Conservation (phyloP, 768 basidiomycete species). For the Macrolepiota albuminosa region DNA sequence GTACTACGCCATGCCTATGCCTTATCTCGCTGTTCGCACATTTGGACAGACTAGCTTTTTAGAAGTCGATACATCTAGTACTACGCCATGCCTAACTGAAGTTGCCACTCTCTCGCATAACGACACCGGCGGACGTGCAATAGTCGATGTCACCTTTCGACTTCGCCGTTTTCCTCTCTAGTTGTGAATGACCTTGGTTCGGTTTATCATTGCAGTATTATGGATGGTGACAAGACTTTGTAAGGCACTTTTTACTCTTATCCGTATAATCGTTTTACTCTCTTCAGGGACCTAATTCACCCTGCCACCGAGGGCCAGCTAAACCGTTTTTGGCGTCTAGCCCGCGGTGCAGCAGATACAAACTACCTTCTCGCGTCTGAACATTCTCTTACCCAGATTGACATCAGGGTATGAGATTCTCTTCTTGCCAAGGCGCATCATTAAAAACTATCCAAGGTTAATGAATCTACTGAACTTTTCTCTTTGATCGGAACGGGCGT, state of each 20-base stretch:
- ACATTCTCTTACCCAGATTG: slow-evolving; percentile 39
- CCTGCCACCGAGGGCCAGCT: slow-evolving; percentile 5
- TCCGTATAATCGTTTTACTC: background rate
- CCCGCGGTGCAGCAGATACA: slow-evolving; percentile 26
- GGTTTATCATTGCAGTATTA: slow-evolving; percentile 43
- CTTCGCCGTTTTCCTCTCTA: slow-evolving; percentile 28
- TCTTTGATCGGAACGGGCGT: slow-evolving; percentile 28
- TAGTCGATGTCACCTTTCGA: slow-evolving; percentile 45
- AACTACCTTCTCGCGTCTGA: slow-evolving; percentile 45
- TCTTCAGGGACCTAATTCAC: slow-evolving; percentile 7
- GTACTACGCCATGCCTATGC: slow-evolving; percentile 14
- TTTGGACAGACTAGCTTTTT: slow-evolving; percentile 39
- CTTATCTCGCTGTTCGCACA: slow-evolving; percentile 41
- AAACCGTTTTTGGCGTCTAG: slow-evolving; percentile 52
- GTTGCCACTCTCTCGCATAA: slow-evolving; percentile 33
- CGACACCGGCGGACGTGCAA: slow-evolving; percentile 33
- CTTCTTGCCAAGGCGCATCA: background rate
- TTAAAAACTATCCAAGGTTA: slow-evolving; percentile 23
- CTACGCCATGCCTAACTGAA: slow-evolving; percentile 22
- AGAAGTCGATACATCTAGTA: slow-evolving; percentile 18
- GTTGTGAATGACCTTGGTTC: slow-evolving; percentile 47
- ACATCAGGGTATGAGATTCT: slow-evolving; percentile 47
- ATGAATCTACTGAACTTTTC: slow-evolving; percentile 27
- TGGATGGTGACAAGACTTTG: slow-evolving; percentile 33
- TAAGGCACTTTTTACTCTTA: slow-evolving; percentile 22